Evolutionary conservation across 75 land plant genomes (phyloP), one percentile per base, ranked within the genome.

Genomic region (Selaginella moellendorffii): DNA sequence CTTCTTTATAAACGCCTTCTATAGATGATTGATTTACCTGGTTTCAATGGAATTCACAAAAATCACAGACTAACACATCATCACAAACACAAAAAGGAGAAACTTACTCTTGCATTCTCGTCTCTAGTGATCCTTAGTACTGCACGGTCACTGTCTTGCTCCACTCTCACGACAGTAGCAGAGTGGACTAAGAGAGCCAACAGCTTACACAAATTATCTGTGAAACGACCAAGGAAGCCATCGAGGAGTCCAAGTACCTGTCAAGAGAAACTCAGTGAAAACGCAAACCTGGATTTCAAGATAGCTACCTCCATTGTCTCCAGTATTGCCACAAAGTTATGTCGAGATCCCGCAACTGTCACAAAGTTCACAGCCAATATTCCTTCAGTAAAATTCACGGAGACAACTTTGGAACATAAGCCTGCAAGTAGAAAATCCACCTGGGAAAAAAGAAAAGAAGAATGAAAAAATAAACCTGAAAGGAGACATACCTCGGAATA

Each of bases 1-100:
- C 68, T 54, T 68, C 79, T 25, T 74, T 61, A 66, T 81, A 93
- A 27, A 85, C 62, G 52, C 26, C 71, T 36, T 29, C 26, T 10
- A 36, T 14, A 5, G 46, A 36, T 5, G 14, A 14, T 14, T 36
- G 46, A 14, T 14, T 36, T 36, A 5, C 46, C 46, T 36, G 46
- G 14, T 5, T 5, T n/a, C n/a, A n/a, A n/a, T n/a, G n/a, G n/a
- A n/a, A n/a, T n/a, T n/a, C n/a, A n/a, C n/a, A n/a, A n/a, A n/a
- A n/a, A n/a, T n/a, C n/a, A n/a, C n/a, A n/a, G n/a, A n/a, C n/a
- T n/a, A n/a, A n/a, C n/a, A n/a, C n/a, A n/a, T n/a, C n/a, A n/a
- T n/a, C n/a, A n/a, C n/a, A n/a, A n/a, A n/a, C n/a, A n/a, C n/a
- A n/a, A n/a, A n/a, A n/a, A n/a, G n/a, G n/a, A 5, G 14, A 36